Evolutionary conservation across 495 filamentous ascomycete species (phyloP).

Genomic region (Xylaria scruposa): DNA sequence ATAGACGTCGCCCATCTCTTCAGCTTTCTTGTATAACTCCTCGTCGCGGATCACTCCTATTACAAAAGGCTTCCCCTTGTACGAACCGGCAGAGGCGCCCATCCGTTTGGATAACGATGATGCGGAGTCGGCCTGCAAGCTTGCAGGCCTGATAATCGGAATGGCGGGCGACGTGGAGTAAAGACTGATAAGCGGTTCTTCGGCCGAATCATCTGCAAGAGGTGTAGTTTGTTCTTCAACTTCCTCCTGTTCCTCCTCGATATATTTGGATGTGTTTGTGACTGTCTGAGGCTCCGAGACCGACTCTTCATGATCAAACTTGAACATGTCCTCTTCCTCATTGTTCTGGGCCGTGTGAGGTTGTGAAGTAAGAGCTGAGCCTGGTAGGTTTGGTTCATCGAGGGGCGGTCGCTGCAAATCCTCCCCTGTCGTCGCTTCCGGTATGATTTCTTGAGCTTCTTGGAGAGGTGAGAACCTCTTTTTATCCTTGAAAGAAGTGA

Average conservation of each 20-base stretch:
- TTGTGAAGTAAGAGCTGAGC: not conserved
- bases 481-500: slow-evolving; percentile 39
- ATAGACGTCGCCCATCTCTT: slow-evolving; percentile 52
- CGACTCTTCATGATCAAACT: slow-evolving; percentile 33
- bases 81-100: slow-evolving; percentile 47
- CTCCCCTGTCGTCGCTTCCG: slow-evolving; percentile 13
- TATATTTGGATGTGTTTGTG: slow-evolving; percentile 31
- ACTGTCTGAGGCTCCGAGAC: slow-evolving; percentile 9
- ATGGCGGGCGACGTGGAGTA: slow-evolving; percentile 34
- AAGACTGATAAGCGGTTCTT: slow-evolving; percentile 9
- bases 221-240: slow-evolving; percentile 32
- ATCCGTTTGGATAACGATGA: slow-evolving; percentile 27
- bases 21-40: slow-evolving; percentile 51
- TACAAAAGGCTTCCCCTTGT: slow-evolving; percentile 47
- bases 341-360: not conserved
- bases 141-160: slow-evolving; percentile 33
- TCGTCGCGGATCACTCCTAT: slow-evolving; percentile 49
- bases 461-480: slow-evolving; percentile 36
- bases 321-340: slow-evolving; percentile 42
- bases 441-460: slow-evolving; percentile 20
- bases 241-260: slow-evolving; percentile 34
- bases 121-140: slow-evolving; percentile 25
- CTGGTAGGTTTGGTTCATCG: slow-evolving; percentile 8
- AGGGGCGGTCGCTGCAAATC: not conserved
- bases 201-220: slow-evolving; percentile 30